Evolutionary conservation across 768 basidiomycete genomes (phyloP), one percentile per base, ranked within the genome.

Genomic region (Brasilioporus rufonigricans): DNA sequence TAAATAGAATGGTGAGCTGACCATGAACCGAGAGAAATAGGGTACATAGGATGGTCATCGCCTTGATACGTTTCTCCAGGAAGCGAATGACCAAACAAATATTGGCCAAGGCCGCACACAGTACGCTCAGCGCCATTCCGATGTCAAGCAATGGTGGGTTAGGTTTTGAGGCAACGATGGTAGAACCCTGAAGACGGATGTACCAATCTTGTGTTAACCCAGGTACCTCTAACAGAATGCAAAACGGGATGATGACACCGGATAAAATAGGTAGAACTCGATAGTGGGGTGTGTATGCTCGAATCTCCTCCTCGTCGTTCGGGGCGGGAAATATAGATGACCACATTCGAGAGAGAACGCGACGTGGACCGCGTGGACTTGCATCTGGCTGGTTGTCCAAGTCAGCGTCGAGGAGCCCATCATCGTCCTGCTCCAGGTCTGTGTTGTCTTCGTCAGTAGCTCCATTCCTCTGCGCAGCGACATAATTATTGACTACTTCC

Each of bases 181-280:
- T 65, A 27, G 44, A 21, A 14, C 52, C 57, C 29, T 75, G 71
- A 0, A 81, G 88, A 6, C 77, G 78, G 53, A 87, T 78, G 57
- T 85, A 89, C 89, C 88, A 89, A 48, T 80, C 77, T 55, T 83
- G 85, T 1, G 89, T 92, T 13, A 43, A 70, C 18, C 87, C 86
- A 1, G 91, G 91, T 27, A 93, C 89, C 61, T 88, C 87, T 31
- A 93, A 76, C n/a, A 93, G 76, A 46, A 92, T 87, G 18, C 86
- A 81, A 62, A 93, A 90, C 0, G 89, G 87, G 35, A 89, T 82
- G 56, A 84, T 66, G 40, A 87, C 75, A n/a, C 85, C 86, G 13
- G 88, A 83, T 10, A 89, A 52, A 38, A 90, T 84, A 0, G 87
- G 87, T 5, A 82, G 71, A 48, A 73, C 73, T 18, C 89, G 83